These are phyloP conservation scores for Cerioporus squamosus DNA, from an alignment of 1,284 basidiomycete species.

Conservation along the genomic window DNA sequence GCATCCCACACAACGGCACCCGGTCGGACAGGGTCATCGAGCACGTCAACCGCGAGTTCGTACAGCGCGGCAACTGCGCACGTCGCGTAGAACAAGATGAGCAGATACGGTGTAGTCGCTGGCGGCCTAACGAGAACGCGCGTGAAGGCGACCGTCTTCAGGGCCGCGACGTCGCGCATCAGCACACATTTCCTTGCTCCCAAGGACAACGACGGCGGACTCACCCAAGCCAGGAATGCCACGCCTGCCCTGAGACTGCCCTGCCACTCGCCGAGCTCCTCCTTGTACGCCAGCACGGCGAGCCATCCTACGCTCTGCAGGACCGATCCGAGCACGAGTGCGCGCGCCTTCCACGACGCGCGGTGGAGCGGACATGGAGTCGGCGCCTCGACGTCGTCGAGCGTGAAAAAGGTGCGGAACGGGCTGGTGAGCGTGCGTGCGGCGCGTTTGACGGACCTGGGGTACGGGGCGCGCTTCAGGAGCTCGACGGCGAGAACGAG, in stretches of 20 bases:
- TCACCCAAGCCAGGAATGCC: conserved; percentile 33
- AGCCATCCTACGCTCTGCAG: conserved; percentile 39
- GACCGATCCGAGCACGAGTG: conserved; percentile 41
- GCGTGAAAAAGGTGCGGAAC: conserved; percentile 55
- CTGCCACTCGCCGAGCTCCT: conserved; percentile 29
- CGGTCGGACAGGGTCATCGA: conserved; percentile 20
- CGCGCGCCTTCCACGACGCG: conserved; percentile 38
- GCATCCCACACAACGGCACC: conserved; percentile 32
- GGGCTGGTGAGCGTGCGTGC: conserved; percentile 43
- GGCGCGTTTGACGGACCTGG: conserved; percentile 33
- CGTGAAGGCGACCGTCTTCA: conserved; percentile 49
- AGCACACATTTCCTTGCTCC: not conserved
- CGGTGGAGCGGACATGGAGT: conserved; percentile 32
- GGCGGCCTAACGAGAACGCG: conserved; percentile 45
- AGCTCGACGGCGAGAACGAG: conserved; percentile 38
- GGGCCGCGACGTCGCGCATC: not conserved
- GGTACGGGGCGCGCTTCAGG: conserved; percentile 30
- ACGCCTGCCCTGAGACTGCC: conserved; percentile 21
- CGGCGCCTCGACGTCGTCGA: conserved; percentile 53
- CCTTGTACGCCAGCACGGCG: conserved; percentile 39
- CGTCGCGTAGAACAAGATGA: conserved; percentile 48
- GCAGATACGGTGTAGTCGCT: conserved; percentile 55
- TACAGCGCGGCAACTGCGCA: conserved; percentile 40
- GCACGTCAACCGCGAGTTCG: conserved; percentile 35
- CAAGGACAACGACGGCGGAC: conserved; percentile 3